Evolutionary conservation across 2,329 filamentous ascomycete species (phyloP).

Genomic region (Fusarium incarnatum): DNA sequence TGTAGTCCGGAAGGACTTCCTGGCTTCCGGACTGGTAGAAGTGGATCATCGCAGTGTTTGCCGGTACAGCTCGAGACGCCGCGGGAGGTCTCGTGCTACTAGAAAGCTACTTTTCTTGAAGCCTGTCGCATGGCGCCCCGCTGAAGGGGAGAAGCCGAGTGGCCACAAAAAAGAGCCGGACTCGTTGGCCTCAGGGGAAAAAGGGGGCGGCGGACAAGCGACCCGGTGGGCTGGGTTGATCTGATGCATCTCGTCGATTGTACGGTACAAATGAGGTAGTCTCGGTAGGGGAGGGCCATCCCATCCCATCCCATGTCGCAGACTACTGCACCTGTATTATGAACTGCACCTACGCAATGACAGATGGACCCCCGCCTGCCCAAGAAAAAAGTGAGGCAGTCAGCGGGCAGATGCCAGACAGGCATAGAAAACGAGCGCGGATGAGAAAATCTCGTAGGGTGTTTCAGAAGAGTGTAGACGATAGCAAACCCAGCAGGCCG

Average conservation of each 20-base stretch:
- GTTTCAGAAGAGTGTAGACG: slow-evolving; percentile 36
- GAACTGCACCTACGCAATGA: slow-evolving; percentile 30
- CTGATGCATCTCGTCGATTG: slow-evolving; percentile 46
- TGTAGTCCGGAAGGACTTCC: slow-evolving; percentile 39
- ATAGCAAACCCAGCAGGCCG: slow-evolving; percentile 35
- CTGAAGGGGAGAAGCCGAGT: slow-evolving; percentile 47
- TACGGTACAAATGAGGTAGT: slow-evolving; percentile 36
- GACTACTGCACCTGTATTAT: slow-evolving; percentile 23
- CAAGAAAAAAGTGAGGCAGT: slow-evolving; percentile 25
- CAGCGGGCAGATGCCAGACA: slow-evolving; percentile 5
- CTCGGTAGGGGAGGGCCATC: slow-evolving; percentile 26
- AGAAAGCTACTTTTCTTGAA: slow-evolving; percentile 40
- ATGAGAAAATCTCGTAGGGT: slow-evolving; percentile 20
- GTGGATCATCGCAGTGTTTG: slow-evolving; percentile 39
- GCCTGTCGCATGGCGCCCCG: slow-evolving; percentile 47
- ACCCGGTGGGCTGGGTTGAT: slow-evolving; percentile 49
- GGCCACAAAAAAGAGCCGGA: slow-evolving; percentile 31
- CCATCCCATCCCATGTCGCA: slow-evolving; percentile 19
- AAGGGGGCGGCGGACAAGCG: slow-evolving; percentile 46
- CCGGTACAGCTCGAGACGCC: slow-evolving; percentile 36
- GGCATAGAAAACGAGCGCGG: slow-evolving; percentile 9
- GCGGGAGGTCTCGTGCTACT: slow-evolving; percentile 40
- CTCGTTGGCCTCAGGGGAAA: slow-evolving; percentile 45
- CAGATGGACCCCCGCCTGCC: slow-evolving; percentile 31
- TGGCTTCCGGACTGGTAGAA: slow-evolving; percentile 42